Evolutionary conservation across 805 yeast genomes (phyloP).

Genomic region (Nakazawaea ishiwadae): DNA sequence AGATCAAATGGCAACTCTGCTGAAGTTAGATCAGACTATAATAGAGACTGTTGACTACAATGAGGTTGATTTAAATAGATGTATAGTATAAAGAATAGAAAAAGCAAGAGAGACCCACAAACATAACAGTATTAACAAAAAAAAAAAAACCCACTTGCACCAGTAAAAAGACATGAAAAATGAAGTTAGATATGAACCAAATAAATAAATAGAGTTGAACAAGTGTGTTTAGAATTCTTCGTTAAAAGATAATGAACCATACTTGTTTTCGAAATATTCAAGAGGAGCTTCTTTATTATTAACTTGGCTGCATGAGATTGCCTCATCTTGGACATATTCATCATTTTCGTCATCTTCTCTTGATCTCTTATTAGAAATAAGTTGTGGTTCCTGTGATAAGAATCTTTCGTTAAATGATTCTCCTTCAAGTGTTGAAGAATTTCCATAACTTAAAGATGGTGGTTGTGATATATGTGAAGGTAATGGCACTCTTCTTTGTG

Average conservation of each 20-base stretch:
- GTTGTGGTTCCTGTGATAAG: background rate
- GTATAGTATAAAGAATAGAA: no score
- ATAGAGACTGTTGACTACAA: no score
- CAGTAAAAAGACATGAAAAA: background rate
- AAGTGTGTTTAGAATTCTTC: constrained; percentile 39
- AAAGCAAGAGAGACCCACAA: no score
- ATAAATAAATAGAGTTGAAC: background rate
- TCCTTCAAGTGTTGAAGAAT: constrained; percentile 37
- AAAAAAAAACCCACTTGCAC: background rate
- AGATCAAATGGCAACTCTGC: no score
- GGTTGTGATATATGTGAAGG: constrained; percentile 37
- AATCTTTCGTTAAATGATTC: constrained; percentile 8
- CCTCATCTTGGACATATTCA: background rate
- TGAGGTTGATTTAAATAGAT: no score
- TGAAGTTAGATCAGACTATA: no score
- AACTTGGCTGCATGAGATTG: constrained; percentile 12
- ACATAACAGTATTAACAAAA: no score
- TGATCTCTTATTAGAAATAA: constrained; percentile 1
- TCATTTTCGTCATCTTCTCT: constrained; percentile 8
- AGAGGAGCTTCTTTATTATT: constrained; percentile 14
- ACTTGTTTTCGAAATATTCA: constrained; percentile 27
- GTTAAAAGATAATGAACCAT: constrained; percentile 41
- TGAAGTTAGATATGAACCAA: background rate
- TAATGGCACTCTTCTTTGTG: constrained; percentile 33
- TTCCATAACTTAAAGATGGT: constrained; percentile 37